These are phyloP conservation scores for Didymella pomorum DNA, from an alignment of 2,329 filamentous ascomycete species.

Conservation along the genomic window DNA sequence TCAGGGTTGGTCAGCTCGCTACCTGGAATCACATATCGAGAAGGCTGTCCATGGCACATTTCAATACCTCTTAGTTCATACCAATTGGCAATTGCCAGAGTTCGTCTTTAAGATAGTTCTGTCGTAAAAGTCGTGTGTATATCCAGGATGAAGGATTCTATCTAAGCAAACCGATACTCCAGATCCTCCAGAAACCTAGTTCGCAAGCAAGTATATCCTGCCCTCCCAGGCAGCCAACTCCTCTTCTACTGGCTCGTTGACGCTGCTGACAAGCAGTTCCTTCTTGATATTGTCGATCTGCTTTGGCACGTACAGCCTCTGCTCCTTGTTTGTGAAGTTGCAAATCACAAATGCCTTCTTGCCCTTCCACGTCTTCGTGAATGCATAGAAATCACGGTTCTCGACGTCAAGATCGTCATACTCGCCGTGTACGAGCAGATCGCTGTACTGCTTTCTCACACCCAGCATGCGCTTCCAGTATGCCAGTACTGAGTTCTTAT, in stretches of 20 bases:
- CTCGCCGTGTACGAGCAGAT: constrained; percentile 68
- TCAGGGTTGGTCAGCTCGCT: constrained; percentile 33
- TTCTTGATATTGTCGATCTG: constrained; percentile 41
- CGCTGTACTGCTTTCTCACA: constrained; percentile 63
- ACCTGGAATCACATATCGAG: constrained; percentile 48
- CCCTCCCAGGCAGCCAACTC: constrained; percentile 41
- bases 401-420: constrained; percentile 62
- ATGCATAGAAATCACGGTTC: constrained; percentile 66
- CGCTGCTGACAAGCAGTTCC: constrained; percentile 37
- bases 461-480: constrained; percentile 68
- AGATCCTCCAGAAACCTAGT: not conserved
- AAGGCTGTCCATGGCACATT: constrained; percentile 38
- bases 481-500: constrained; percentile 60
- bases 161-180: not conserved
- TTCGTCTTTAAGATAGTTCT: not conserved
- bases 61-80: constrained; percentile 13
- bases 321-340: constrained; percentile 46
- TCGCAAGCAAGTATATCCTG: constrained; percentile 37
- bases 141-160: not conserved
- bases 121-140: not conserved
- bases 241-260: constrained; percentile 27
- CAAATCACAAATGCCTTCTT: constrained; percentile 43
- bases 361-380: constrained; percentile 43
- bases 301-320: constrained; percentile 46
- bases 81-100: too few relatives aligned